A percentile compares a stretch with the other conserved stretches of the same genome.
These are phyloP conservation scores for Amphirosellinia nigrospora DNA, from an alignment of 495 filamentous ascomycete species.

Conservation along the genomic window DNA sequence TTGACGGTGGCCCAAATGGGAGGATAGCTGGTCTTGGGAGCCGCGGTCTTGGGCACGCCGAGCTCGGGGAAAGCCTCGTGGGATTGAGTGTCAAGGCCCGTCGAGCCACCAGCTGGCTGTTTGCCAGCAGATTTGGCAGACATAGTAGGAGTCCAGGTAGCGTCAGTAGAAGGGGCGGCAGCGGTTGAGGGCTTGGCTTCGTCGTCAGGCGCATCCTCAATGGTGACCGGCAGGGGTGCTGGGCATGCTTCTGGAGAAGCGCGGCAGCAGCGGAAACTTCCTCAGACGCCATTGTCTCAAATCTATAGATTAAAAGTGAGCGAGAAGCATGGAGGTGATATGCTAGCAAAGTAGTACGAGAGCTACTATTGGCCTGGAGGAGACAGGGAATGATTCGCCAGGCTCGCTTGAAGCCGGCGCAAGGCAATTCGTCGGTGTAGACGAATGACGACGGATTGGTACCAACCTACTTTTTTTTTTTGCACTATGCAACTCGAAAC, in stretches of 20 bases:
- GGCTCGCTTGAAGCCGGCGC: background rate
- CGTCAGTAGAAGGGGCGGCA: conserved; percentile 40
- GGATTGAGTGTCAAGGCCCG: conserved; percentile 75
- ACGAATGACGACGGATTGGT: background rate
- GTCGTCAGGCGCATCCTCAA: conserved; percentile 83
- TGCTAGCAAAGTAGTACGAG: conserved; percentile 1
- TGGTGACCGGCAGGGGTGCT: conserved; percentile 69
- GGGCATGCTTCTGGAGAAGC: conserved; percentile 78
- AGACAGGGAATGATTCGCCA: background rate
- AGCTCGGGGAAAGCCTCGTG: conserved; percentile 91
- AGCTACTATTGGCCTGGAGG: background rate
- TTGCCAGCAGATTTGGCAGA: conserved; percentile 68
- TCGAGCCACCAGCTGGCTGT: conserved; percentile 59
- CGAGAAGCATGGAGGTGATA: conserved; percentile 2
- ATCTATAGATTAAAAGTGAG: conserved; percentile 17
- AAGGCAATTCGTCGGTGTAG: conserved; percentile 10
- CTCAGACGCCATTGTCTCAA: conserved; percentile 43
- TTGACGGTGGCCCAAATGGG: conserved; percentile 63
- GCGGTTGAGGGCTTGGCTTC: conserved; percentile 60
- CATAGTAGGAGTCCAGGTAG: conserved; percentile 49
- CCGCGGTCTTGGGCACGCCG: conserved; percentile 70
- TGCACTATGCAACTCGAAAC: conserved; percentile 1
- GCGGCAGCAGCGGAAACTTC: conserved; percentile 69
- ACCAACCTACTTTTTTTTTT: conserved; percentile 12
- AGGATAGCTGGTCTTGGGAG: conserved; percentile 59